Base-by-base conservation (phyloP, 2,329 filamentous ascomycete genomes). In the Aspergillus fumigatiaffinis region DNA sequence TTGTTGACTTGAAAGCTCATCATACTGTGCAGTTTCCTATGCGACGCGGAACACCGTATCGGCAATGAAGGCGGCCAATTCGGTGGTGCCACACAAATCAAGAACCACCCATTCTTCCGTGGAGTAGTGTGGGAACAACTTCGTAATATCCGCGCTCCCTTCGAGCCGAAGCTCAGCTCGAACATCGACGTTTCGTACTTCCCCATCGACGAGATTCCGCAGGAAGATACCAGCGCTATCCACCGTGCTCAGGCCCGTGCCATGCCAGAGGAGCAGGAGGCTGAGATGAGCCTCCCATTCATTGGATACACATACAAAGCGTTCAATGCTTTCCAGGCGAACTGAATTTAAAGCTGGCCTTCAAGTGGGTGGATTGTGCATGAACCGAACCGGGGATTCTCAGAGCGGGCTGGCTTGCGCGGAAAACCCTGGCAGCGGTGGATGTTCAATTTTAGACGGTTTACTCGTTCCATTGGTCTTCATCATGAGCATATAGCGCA, bases 171-270 rank as follows among this genome's bases (percentile, higher is more conserved):
- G 70, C 82, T 99, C 63, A 89, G 90, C 59, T 96, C 91, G 61
- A 94, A 94, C 74, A 89, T 96, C 68, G 94, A 99, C 73, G 96
- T 94, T 21, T 93, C 92, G 50, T 97, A 99, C 81, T 99, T 99
- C 86, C 94, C 94, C 9, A 97, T 92, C 53, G 94, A 99, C 71
- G 94, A 99, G 76, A 97, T 99, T 71, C 92, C 96, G 68, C 93
- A 97, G 80, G 93, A 92, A 55, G 92, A 97, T 74, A 96, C 92
- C 63, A 91, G 90, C 55, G 94, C 92, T 25, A 84, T 90, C 63
- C 84, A 96, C 69, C 90, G 91, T 73, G 90, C 90, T 21, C 90
- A 95, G 75, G 91, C 90, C 51, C 84, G 88, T 62, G 87, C 88
- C 59, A 83, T 87, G 68, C 85, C 86, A 52, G 80, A 83, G 9